Evolutionary conservation across 176 grass and related monocot genomes (phyloP).

Genomic region (Musa beccarii): DNA sequence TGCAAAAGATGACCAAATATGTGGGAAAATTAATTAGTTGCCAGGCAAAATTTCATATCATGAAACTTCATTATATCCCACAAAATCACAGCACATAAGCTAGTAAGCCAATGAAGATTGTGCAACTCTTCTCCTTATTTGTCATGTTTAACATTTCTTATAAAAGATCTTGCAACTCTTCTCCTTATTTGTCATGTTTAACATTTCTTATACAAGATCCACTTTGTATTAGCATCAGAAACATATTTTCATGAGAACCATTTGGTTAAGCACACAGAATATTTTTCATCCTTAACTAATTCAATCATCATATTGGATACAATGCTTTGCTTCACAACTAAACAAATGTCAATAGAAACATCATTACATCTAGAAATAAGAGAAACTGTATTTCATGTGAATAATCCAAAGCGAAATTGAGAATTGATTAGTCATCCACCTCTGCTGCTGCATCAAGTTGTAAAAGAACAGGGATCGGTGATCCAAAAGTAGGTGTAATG

Average conservation of each 20-base stretch:
- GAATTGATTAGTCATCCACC: constrained; percentile 35
- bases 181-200: background rate
- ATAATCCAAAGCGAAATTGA: constrained; percentile 7
- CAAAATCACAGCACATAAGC: constrained; percentile 5
- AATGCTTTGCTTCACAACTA: background rate
- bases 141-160: background rate
- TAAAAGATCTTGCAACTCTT: background rate
- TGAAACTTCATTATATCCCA: background rate
- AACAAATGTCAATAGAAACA: background rate
- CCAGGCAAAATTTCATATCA: background rate
- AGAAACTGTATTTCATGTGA: background rate
- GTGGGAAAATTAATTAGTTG: constrained; percentile 7
- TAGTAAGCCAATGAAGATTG: constrained; percentile 1
- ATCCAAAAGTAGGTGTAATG: constrained; percentile 66
- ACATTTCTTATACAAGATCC: background rate
- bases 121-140: background rate
- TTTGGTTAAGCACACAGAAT: background rate
- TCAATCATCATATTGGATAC: background rate
- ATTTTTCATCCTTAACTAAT: background rate
- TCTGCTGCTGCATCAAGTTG: constrained; percentile 72
- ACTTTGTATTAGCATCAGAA: background rate
- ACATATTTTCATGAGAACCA: background rate
- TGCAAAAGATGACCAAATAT: constrained; percentile 26
- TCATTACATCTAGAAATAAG: background rate
- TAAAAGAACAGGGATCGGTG: constrained; percentile 73